These are phyloP conservation scores for Ulmus americana DNA, from an alignment of 331 rosid species.

Conservation along the genomic window DNA sequence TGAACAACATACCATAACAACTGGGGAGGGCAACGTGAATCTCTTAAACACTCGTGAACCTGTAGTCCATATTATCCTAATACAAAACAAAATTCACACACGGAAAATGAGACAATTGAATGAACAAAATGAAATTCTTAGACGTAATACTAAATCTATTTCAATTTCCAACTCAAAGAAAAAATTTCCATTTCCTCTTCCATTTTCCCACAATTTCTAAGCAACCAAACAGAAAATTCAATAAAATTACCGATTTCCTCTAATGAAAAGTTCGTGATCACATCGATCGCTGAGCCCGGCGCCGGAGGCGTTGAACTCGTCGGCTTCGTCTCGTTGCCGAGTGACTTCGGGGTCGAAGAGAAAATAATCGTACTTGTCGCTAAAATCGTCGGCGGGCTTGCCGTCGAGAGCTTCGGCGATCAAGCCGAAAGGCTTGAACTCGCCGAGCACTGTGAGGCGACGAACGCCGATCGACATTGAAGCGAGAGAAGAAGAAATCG, in stretches of 20 bases:
- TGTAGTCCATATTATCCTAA: constrained; percentile 83
- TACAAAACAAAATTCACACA: constrained; percentile 4
- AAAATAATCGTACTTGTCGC: constrained; percentile 72
- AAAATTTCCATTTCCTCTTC: not conserved
- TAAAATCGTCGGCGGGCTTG: constrained; percentile 46
- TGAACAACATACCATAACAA: constrained; percentile 43
- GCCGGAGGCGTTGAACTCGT: constrained; percentile 37
- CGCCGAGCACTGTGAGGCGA: constrained; percentile 68
- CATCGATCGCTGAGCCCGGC: constrained; percentile 50
- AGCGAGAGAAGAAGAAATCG: not conserved
- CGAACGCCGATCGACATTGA: constrained; percentile 60
- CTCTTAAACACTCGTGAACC: constrained; percentile 86
- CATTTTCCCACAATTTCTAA: constrained; percentile 9
- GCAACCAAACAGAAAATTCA: constrained; percentile 17
- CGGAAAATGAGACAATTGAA: not conserved
- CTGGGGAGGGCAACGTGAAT: constrained; percentile 57
- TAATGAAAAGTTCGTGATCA: constrained; percentile 76
- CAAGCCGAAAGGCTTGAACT: constrained; percentile 88
- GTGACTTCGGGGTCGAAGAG: constrained; percentile 68
- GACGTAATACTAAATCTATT: not conserved
- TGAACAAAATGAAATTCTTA: not conserved
- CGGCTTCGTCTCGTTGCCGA: constrained; percentile 57
- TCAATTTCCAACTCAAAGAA: not conserved
- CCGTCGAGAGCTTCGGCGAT: constrained; percentile 93
- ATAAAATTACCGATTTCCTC: constrained; percentile 58